Base-by-base conservation (phyloP, 2,329 filamentous ascomycete species). In the Pseudopithomyces chartarum region DNA sequence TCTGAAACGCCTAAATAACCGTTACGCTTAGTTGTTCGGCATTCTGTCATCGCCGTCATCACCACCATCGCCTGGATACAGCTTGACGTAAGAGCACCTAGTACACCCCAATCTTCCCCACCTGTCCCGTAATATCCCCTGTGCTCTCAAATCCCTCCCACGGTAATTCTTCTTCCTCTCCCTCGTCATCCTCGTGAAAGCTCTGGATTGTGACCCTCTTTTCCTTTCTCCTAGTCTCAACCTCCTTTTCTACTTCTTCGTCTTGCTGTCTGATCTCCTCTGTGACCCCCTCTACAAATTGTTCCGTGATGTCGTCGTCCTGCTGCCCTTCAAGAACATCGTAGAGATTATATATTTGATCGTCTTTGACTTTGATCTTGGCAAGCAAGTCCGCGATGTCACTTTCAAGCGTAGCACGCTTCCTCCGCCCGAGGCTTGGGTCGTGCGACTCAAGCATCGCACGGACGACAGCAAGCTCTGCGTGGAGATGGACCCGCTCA, bases 271-370 rank as follows among this genome's bases (percentile, higher is more conserved):
- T 74, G 33, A 80, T 69, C 55, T 76, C 76, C 59, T 74, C 68
- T 13, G 79, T 72, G 7, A 79, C 73, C 20, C 80, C 76, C 49
- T 80, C 79, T 15, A 79, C 67, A 43, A 77, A 71, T 26, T 76
- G 65, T 52, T 77, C 76, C 0, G 64, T 74, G 46, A 76, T 63
- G 1, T 86, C 86, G 2, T 82, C 82, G 33, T 81, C 81, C 77
- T 90, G 91, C 72, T 93, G 90, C 6, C 89, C 90, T 74, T 94
- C 91, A 0, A 95, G 81, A 1, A 95, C 91, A 72, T 96, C 92
- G 65, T 93, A 91, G 13, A 96, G 80, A 40, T 86, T 84, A 76
- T 96, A 96, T 40, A 96, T 87, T 73, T 93, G 90, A 59, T 90
- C 88, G 23, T 87, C 86, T 76, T 93, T 92, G 67, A 84, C 82